Conservation (phyloP, 148 eudicot genomes). For the Arbutus unedo region DNA sequence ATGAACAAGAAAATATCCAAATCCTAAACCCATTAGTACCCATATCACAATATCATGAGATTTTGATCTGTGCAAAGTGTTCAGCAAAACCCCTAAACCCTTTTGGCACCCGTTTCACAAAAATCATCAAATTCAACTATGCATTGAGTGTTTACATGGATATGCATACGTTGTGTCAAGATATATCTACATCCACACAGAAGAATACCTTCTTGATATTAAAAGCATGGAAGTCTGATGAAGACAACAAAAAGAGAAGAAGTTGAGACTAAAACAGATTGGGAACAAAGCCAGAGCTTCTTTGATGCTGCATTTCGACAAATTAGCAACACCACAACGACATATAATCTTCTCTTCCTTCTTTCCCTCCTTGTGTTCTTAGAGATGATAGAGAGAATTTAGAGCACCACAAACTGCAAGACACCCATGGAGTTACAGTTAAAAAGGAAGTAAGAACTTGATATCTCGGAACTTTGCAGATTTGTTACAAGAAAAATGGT, state of each 20-base stretch:
- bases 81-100: background rate
- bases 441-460: background rate
- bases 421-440: background rate
- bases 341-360: background rate
- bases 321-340: background rate
- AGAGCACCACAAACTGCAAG: background rate
- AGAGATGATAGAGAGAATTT: background rate
- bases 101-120: background rate
- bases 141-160: background rate
- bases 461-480: background rate
- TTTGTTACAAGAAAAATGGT: background rate
- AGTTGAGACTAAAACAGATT: background rate
- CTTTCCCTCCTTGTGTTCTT: background rate
- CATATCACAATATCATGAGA: background rate
- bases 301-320: background rate
- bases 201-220: conserved; percentile 5
- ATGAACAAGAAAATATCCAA: conserved; percentile 10
- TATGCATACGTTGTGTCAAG: background rate
- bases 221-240: background rate
- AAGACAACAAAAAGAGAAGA: background rate
- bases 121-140: background rate
- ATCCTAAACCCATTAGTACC: conserved; percentile 4
- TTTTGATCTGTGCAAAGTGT: background rate
- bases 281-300: background rate
- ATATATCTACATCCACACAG: background rate